Base-by-base conservation (phyloP, 2,329 filamentous ascomycete genomes). In the Iodosphaeria phyllophila region DNA sequence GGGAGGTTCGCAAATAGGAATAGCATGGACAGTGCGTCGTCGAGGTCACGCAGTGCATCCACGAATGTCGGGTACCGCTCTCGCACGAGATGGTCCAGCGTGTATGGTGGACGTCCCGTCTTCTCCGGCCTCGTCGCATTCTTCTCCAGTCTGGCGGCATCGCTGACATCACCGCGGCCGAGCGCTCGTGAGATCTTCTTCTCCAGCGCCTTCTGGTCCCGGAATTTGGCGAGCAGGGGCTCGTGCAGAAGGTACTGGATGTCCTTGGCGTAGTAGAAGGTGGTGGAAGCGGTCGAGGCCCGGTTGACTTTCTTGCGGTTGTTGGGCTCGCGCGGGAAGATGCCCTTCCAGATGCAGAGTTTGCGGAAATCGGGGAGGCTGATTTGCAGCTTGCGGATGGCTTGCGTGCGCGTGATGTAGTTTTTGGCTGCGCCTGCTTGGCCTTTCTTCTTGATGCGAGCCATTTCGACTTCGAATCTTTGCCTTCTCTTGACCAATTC, bases 341-440 rank as follows among this genome's bases (percentile, higher is more conserved):
- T 95, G 42, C 84, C 89, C 62, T 95, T 95, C 75, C 92, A 98
- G 52, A 98, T 98, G 59, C 89, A 98, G 48, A 98, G 66, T 57
- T 92, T 77, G 56, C 89, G 75, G 58, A 98, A 98, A 56, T 98
- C 89, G 38, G 84, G 83, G 28, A 98, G 70, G 44, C 79, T 92
- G 53, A 98, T 78, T 56, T 98, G 89, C 34, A 98, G 74, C 60
- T 95, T 98, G 52, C 84, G 82, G 42, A 98, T 82, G 22, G 89
- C 89, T 59, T 93, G 83, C 20, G 86, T 93, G 51, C 89, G 70
- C 29, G 89, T 98, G 41, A 98, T 83, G 61, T 86, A 98, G 66
- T 98, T 98, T 59, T 89, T 92, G 58, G 84, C 83, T 51, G 82
- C 76, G 51, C 89, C 89, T 48, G 84, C 64, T 50, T 78, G 72